Conservation (phyloP, 1,284 basidiomycete genomes). For the Anthracocystis setariae region DNA sequence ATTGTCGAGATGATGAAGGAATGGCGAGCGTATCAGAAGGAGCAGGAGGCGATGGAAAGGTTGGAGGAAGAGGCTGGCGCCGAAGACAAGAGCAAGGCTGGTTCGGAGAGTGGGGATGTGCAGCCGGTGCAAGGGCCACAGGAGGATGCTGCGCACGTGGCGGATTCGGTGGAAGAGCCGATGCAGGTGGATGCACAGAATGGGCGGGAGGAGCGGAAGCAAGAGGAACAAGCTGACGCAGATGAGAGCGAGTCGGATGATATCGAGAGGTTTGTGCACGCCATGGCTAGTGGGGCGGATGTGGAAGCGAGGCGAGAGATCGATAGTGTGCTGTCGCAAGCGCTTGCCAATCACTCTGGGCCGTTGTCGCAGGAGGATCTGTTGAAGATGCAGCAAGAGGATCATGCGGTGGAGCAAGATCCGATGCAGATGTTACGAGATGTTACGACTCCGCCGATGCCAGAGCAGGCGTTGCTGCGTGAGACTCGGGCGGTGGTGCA, state of each 20-base stretch:
- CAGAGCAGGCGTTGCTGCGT: not conserved
- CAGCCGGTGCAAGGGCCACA: not conserved
- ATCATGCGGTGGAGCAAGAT: not conserved
- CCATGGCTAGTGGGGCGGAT: not conserved
- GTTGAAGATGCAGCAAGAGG: not conserved
- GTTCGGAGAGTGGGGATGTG: not conserved
- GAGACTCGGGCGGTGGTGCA: not conserved
- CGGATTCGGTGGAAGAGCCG: slow-evolving; percentile 2
- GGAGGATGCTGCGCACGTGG: not conserved
- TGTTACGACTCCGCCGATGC: not conserved
- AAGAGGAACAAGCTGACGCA: not conserved
- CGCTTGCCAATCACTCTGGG: not conserved
- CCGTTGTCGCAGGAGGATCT: slow-evolving; percentile 10
- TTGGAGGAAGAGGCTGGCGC: not conserved
- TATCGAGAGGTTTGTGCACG: not conserved
- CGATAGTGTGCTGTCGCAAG: slow-evolving; percentile 7
- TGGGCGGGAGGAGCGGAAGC: not conserved
- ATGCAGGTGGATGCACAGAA: not conserved
- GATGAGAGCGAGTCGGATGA: not conserved
- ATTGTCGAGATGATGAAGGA: slow-evolving; percentile 23
- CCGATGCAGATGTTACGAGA: not conserved
- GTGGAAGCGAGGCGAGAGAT: not conserved
- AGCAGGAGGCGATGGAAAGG: slow-evolving; percentile 10
- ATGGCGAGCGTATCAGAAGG: slow-evolving; percentile 20
- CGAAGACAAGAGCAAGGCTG: not conserved